Conservation (phyloP, 768 basidiomycete species). For the Leccinellum albellum region DNA sequence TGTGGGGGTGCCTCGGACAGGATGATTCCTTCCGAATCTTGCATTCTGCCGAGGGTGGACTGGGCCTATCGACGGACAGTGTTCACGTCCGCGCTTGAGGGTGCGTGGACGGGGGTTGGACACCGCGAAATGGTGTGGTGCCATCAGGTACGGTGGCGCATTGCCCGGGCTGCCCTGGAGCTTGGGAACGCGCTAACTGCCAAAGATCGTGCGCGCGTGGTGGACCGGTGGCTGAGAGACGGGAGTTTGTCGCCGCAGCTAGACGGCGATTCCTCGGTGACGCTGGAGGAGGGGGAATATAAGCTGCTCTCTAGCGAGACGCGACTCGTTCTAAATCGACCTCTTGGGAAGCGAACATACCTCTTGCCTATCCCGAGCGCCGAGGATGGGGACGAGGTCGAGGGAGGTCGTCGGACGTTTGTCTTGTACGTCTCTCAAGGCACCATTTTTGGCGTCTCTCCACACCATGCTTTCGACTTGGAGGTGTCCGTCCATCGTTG, state of each 20-base stretch:
- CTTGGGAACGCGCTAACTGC: conserved; percentile 37
- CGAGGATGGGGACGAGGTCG: background rate
- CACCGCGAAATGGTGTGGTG: conserved; percentile 99
- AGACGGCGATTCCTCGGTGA: background rate
- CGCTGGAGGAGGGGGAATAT: conserved; percentile 21
- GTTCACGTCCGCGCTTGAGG: conserved; percentile 84
- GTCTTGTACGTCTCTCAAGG: conserved; percentile 63
- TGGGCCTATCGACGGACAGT: conserved; percentile 55
- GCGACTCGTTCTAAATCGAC: conserved; percentile 43
- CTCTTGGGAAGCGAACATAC: conserved; percentile 42
- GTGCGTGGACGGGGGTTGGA: conserved; percentile 93
- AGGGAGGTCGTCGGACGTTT: conserved; percentile 32
- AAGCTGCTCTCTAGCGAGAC: conserved; percentile 36
- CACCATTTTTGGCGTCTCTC: conserved; percentile 45
- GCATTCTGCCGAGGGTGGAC: conserved; percentile 49
- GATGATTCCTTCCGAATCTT: conserved; percentile 90
- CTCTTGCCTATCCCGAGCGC: conserved; percentile 40
- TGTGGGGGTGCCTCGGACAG: conserved; percentile 91
- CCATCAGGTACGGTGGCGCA: conserved; percentile 89
- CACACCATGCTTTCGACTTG: conserved; percentile 45
- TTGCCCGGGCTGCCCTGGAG: conserved; percentile 78
- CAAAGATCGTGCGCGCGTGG: conserved; percentile 28
- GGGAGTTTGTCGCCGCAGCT: conserved; percentile 49
- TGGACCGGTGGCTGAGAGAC: conserved; percentile 70
- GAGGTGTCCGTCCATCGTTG: conserved; percentile 50